These are phyloP conservation scores for Cystobasidium slooffiae DNA, from an alignment of 1,284 basidiomycete species.

Conservation along the genomic window DNA sequence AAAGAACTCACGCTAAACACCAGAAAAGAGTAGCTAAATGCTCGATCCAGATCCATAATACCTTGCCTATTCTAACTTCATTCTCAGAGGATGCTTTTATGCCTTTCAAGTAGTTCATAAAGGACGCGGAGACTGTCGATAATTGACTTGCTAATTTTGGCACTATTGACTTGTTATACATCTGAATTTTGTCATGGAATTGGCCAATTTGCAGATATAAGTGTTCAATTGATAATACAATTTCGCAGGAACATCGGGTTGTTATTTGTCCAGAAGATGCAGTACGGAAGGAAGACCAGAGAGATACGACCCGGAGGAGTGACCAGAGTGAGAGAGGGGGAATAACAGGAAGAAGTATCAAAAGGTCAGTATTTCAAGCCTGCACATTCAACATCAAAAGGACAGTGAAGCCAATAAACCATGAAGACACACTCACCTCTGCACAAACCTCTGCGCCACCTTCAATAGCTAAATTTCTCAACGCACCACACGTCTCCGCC, in stretches of 20 bases:
- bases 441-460: constrained; percentile 90
- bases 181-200: constrained; percentile 60
- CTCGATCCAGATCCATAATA: constrained; percentile 83
- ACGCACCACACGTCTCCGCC: constrained; percentile 78
- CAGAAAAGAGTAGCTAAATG: constrained; percentile 88
- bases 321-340: background rate
- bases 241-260: background rate
- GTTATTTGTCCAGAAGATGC: background rate
- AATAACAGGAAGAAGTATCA: constrained; percentile 54
- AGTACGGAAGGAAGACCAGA: background rate
- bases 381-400: too few species aligned
- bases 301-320: too few species aligned
- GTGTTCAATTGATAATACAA: background rate
- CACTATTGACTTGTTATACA: constrained; percentile 89
- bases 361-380: constrained; percentile 21
- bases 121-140: constrained; percentile 30
- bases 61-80: constrained; percentile 65
- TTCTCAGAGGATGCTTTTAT: constrained; percentile 66
- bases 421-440: constrained; percentile 37
- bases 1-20: constrained; percentile 79
- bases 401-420: background rate
- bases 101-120: constrained; percentile 54
- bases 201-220: background rate
- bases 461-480: constrained; percentile 88
- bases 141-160: constrained; percentile 48